Evolutionary conservation across 768 basidiomycete species (phyloP).

Genomic region (Mycena vitilis): DNA sequence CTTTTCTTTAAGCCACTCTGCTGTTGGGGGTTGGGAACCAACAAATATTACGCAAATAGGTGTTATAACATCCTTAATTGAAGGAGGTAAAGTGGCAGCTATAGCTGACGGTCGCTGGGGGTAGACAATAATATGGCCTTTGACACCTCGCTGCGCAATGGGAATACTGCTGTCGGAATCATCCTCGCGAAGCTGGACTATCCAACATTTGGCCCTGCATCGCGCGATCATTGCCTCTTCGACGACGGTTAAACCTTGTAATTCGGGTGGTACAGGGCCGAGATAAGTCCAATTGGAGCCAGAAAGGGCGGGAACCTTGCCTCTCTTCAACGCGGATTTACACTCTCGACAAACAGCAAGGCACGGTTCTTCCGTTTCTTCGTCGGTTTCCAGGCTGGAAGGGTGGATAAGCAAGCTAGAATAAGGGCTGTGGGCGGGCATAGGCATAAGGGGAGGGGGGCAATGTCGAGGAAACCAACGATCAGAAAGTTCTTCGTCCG

Average conservation of each 20-base stretch:
- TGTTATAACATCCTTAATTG: constrained; percentile 36
- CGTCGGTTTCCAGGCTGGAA: not conserved
- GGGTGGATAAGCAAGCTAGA: not conserved
- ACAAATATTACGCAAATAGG: constrained; percentile 42
- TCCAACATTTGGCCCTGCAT: constrained; percentile 34
- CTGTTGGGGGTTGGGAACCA: constrained; percentile 32
- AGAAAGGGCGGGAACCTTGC: not conserved
- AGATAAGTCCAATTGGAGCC: constrained; percentile 3
- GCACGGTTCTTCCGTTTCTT: not conserved
- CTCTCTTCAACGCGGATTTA: too few relatives aligned
- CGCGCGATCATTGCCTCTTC: constrained; percentile 42
- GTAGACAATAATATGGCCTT: constrained; percentile 42
- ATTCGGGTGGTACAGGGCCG: constrained; percentile 1
- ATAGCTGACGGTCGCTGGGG: constrained; percentile 38
- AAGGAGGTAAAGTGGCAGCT: constrained; percentile 32
- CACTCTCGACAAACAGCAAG: not conserved
- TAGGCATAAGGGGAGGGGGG: not conserved
- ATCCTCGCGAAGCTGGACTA: constrained; percentile 17
- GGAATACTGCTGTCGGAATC: not conserved
- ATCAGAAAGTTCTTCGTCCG: not conserved
- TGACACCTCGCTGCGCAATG: constrained; percentile 37
- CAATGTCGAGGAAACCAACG: not conserved
- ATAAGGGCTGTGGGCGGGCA: not conserved
- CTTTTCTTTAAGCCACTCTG: constrained; percentile 36
- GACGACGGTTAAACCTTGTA: constrained; percentile 30